These are phyloP conservation scores for Metschnikowia gelsemii DNA, from an alignment of 805 yeast genomes.

Conservation along the genomic window DNA sequence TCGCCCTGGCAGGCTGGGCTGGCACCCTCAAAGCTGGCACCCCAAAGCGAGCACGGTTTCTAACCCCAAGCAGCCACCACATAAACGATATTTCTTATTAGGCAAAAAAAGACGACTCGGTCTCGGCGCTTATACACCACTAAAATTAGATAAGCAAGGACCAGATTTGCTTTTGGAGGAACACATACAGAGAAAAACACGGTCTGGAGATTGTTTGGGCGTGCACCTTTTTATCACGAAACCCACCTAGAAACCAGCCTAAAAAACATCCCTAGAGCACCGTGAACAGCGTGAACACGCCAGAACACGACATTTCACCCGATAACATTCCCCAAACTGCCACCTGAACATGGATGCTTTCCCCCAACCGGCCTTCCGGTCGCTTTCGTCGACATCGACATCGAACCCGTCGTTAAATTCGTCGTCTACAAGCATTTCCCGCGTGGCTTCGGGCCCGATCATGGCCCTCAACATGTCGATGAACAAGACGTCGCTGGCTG, in stretches of 20 bases:
- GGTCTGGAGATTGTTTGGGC: too few species aligned
- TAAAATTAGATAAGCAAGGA: too few species aligned
- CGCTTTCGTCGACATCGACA: constrained; percentile 36
- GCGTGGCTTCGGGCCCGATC: constrained; percentile 48
- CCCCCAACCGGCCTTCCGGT: constrained; percentile 37
- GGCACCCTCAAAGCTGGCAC: too few species aligned
- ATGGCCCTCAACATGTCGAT: constrained; percentile 47
- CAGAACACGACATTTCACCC: too few species aligned
- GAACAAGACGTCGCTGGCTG: constrained; percentile 61
- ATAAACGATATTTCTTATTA: background rate
- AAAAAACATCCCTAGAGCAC: too few species aligned
- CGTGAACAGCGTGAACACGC: too few species aligned
- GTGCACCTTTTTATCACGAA: too few species aligned
- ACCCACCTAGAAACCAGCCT: too few species aligned
- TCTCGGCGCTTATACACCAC: background rate
- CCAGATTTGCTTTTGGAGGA: too few species aligned
- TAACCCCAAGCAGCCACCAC: constrained; percentile 1
- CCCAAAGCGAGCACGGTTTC: constrained; percentile 2
- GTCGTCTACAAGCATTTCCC: constrained; percentile 34
- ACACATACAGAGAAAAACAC: too few species aligned
- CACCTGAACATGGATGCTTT: constrained; percentile 15
- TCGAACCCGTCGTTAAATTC: constrained; percentile 31
- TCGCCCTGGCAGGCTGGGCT: constrained; percentile 1
- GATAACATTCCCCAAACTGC: too few species aligned
- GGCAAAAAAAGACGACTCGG: background rate